These are phyloP conservation scores for Phytophthora tubulina DNA, from an alignment of 352 stramenopile genomes.

Conservation along the genomic window DNA sequence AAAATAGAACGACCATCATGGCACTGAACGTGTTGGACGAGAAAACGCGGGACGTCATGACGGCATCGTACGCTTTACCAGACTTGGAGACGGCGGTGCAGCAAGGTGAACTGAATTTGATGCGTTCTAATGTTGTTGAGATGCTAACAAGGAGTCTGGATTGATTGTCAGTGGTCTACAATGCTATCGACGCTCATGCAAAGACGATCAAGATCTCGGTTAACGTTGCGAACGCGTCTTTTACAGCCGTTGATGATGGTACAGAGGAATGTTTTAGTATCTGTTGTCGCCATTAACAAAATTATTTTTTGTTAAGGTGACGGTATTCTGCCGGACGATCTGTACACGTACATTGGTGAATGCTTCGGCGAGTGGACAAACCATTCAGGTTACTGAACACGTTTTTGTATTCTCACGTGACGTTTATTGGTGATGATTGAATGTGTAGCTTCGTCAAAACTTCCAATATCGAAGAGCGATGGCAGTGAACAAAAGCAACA, in stretches of 20 bases:
- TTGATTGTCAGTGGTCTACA: constrained; percentile 66
- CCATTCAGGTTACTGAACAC: neutral
- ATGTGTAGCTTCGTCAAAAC: constrained; percentile 52
- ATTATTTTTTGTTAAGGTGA: constrained; percentile 48
- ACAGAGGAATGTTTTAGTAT: neutral
- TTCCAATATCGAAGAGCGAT: constrained; percentile 1
- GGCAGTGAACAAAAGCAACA: neutral
- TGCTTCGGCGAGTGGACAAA: constrained; percentile 39
- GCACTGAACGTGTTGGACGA: constrained; percentile 43
- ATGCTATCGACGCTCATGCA: constrained; percentile 73
- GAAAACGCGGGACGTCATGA: constrained; percentile 55
- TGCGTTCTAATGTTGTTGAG: neutral
- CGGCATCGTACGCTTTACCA: constrained; percentile 69
- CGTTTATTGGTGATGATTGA: neutral
- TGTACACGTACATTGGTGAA: constrained; percentile 64
- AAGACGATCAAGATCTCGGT: constrained; percentile 56
- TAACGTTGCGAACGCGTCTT: constrained; percentile 56
- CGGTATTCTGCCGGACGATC: constrained; percentile 60
- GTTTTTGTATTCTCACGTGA: neutral
- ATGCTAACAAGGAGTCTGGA: neutral
- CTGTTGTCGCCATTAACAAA: neutral
- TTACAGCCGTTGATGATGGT: constrained; percentile 81
- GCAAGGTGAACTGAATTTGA: constrained; percentile 56
- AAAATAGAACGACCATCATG: constrained; percentile 25
- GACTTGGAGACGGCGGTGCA: constrained; percentile 66